Evolutionary conservation across 2,329 filamentous ascomycete genomes (phyloP).

Genomic region (Phialemoniopsis sp.): DNA sequence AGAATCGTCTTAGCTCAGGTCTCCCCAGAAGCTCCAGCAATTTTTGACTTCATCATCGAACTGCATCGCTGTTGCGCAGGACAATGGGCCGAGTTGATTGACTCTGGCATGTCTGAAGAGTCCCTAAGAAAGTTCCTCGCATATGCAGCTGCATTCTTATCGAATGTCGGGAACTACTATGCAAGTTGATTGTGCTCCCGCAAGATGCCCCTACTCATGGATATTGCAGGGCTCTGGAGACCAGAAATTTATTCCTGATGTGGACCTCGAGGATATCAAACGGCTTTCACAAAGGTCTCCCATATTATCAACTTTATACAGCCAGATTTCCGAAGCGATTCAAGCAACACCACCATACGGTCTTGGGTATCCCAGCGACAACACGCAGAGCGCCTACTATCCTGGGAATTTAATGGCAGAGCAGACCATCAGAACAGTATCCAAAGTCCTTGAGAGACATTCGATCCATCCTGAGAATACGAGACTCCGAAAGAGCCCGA

Average conservation of each 20-base stretch:
- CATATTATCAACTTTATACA: constrained; percentile 15
- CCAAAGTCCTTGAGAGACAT: constrained; percentile 43
- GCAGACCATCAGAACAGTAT: constrained; percentile 49
- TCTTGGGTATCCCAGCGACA: constrained; percentile 48
- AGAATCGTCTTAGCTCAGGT: constrained; percentile 55
- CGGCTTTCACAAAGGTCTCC: constrained; percentile 32
- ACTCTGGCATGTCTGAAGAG: constrained; percentile 26
- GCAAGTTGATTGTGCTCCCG: constrained; percentile 12
- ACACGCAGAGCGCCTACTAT: constrained; percentile 53
- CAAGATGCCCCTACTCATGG: no score
- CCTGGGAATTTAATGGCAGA: constrained; percentile 44
- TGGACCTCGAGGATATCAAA: constrained; percentile 33
- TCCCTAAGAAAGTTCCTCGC: constrained; percentile 45
- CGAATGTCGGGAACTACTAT: constrained; percentile 59
- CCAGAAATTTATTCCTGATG: constrained; percentile 53
- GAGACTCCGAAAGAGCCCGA: constrained; percentile 35
- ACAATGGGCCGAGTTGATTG: constrained; percentile 42
- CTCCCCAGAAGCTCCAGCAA: constrained; percentile 51
- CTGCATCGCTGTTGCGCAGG: constrained; percentile 44
- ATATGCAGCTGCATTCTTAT: constrained; percentile 54
- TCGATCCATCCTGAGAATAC: constrained; percentile 55
- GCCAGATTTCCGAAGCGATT: constrained; percentile 37
- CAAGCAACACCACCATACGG: constrained; percentile 45
- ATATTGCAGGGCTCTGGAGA: constrained; percentile 55
- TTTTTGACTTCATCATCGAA: constrained; percentile 56